Evolutionary conservation across 441 rosid genomes (phyloP), one percentile per base, ranked within the genome.

Genomic region (Adansonia madagascariensis): DNA sequence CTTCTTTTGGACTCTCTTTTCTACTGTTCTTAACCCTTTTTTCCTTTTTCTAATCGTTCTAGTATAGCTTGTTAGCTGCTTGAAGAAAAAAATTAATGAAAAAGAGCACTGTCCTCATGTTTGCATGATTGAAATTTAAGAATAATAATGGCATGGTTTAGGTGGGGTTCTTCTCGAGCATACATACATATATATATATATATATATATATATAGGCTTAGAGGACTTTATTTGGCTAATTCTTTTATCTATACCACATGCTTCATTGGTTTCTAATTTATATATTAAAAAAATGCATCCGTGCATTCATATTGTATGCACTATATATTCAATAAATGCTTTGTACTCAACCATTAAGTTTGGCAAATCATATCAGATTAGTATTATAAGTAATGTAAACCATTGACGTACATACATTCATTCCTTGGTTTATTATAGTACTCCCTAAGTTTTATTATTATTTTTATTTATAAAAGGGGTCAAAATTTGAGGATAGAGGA

Each of bases 121-220:
- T 79, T 85, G 84, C 88, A 87, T 84, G 87, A 88, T 89, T 88
- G 80, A 77, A 78, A 78, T 59, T 82, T 11, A 76, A 74, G 78
- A 76, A 68, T 18, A 41, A 60, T 78, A 76, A 43, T 18, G 15
- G 3, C 75, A 55, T 15, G 61, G 62, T 64, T 52, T 75, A 31
- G 55, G 84, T 76, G 78, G 82, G 75, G 79, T 24, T 50, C 67
- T 56, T 43, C 31, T 52, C 56, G 15, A 53, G 77, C 60, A 17
- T 66, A 5, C 2, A 27, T 27, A 27, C 2, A 27, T 27, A 27
- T 27, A 27, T 27, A 27, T 27, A 27, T 27, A 27, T 27, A 27
- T 27, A 27, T n/a, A n/a, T n/a, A n/a, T n/a, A n/a, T n/a, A n/a
- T 61, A 4, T 61, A 61, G 60, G 20, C 43, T 62, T 41, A 71